These are phyloP conservation scores for Astrephomene gubernaculifera DNA, from an alignment of 139 green algal species.

Conservation along the genomic window DNA sequence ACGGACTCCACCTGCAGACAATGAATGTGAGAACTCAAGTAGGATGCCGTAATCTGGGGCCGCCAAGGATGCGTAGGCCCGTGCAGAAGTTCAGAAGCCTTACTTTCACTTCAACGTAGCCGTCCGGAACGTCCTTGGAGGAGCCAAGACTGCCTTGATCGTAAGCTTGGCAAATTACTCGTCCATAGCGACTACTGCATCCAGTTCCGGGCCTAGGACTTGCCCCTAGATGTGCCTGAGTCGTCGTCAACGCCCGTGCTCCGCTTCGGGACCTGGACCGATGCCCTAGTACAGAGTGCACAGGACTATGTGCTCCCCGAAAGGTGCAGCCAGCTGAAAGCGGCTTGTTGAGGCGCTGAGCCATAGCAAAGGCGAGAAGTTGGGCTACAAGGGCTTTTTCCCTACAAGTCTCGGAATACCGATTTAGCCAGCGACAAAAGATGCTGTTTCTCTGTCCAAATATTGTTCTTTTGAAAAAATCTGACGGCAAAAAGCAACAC, in stretches of 20 bases:
- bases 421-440: too few relatives aligned
- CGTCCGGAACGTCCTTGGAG: slow-evolving; percentile 21
- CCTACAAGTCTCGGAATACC: too few relatives aligned
- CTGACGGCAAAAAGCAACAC: too few relatives aligned
- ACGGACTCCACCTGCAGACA: slow-evolving; percentile 48
- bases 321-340: slow-evolving; percentile 9
- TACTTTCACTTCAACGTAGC: slow-evolving; percentile 46
- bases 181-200: not conserved
- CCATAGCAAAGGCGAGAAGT: not conserved
- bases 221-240: not conserved
- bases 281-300: not conserved
- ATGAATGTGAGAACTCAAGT: too few relatives aligned
- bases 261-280: not conserved
- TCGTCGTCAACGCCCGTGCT: not conserved
- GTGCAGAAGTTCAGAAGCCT: too few relatives aligned
- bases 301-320: not conserved
- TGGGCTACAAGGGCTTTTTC: slow-evolving; percentile 8
- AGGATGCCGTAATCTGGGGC: too few relatives aligned
- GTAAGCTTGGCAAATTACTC: not conserved
- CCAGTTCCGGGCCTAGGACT: not conserved
- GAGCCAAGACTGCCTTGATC: slow-evolving; percentile 18
- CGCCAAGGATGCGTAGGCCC: too few relatives aligned
- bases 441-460: too few relatives aligned
- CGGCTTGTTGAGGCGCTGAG: not conserved
- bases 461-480: too few relatives aligned